Evolutionary conservation across 768 basidiomycete genomes (phyloP), one percentile per base, ranked within the genome.

Genomic region (Cubamyces sp.): DNA sequence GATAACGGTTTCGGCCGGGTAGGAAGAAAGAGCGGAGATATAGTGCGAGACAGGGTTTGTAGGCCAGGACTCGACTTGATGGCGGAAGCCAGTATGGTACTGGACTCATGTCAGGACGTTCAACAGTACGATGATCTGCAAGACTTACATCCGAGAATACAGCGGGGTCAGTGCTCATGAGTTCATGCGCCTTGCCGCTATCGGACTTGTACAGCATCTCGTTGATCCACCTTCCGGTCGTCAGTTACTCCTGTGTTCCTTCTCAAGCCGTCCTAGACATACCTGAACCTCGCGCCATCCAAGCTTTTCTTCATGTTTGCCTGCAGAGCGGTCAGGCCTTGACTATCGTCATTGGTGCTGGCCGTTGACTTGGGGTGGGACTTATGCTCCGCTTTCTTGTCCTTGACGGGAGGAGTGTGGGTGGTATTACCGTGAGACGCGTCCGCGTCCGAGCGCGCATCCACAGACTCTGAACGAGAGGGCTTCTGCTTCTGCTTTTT

Each of bases 51-150:
- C 87, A 0, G 97, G 96, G 70, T 97, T 96, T 8, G 87, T 87
- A 1, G 96, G 96, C 97, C 97, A 98, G 2, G 88, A 86, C 54
- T 88, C 83, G 1, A 96, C 94, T 78, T 98, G 94, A 60, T 86
- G 85, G 23, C 95, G 87, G 76, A 98, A 98, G 3, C 96, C 95
- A 45, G 78, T 76, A 74, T 98, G 97, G 72, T 98, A 98, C 96
- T 98, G 28, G 0, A 6, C 3, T 15, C 46, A 62, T 34, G 9
- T 34, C 8, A 48, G 49, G 48, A 34, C 54, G 34, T 43, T 59
- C 45, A 45, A 56, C 19, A 39, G 19, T 16, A 49, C 18, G 21
- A 7, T 2, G 34, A 49, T 43, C 7, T 47, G 57, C 28, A 47
- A 50, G 21, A 73, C 75, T 64, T 57, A 96, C 96, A 74, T 98